Base-by-base conservation (phyloP, 2,329 filamentous ascomycete genomes). In the Colletotrichum trifolii region DNA sequence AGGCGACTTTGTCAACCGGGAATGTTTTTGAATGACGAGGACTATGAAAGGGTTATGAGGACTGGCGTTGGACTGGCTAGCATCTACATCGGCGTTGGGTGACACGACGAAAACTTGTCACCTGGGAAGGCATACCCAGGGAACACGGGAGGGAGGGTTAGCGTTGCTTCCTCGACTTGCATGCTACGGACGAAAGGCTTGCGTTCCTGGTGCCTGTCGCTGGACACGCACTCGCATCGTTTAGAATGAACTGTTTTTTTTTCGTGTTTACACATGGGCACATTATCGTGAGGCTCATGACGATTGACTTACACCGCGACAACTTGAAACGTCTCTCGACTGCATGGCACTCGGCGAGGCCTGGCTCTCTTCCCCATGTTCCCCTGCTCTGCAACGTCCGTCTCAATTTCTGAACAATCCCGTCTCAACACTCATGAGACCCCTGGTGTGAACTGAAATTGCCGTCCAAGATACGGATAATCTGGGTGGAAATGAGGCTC, bases 21-120 rank as follows among this genome's bases (percentile, higher is more conserved):
- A 15, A 45, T 35, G 25, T 42, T 39, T 38, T 66, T 56, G 45
- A 34, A 43, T 66, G 63, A 66, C 56, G 63, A 63, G 59, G 57
- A 63, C 60, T 54, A 66, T 49, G 64, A 66, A 54, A 64, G 64
- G 64, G 39, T 64, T 64, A 64, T 67, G 57, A 46, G 42, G n/a
- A 43, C 33, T 67, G 72, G 72, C 72, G 68, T 73, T 71, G 57
- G 56, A 62, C 53, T 53, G 70, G 64, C 57, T 67, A 69, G 69
- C 70, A 72, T 72, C 65, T 68, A 67, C 60, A 71, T 60, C 42
- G 72, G 71, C 71, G 69, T 73, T 73, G 67, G 58, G 69, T 69
- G 59, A 67, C 45, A 60, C 13, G 42, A 66, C 55, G 52, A 49
- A 45, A 63, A 66, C 52, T 52, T 56, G 63, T 64, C 63, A 63